phyloP scores from a whole-genome alignment of 2,329 filamentous ascomycete genomes.

The Cladophialophora bantiana region DNA sequence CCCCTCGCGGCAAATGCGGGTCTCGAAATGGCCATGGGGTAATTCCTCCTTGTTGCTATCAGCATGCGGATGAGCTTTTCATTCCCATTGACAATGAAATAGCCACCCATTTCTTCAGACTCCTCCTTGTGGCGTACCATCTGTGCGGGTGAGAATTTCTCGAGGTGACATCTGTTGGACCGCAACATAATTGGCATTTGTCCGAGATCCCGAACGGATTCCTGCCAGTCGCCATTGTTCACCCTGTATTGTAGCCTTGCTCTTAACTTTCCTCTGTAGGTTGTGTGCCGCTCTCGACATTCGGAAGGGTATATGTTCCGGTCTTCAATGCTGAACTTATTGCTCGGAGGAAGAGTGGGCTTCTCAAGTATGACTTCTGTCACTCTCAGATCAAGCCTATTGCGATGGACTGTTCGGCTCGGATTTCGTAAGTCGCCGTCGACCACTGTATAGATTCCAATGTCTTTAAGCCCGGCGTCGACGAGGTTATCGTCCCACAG shows the following conservation, averaged over 20 bases:
- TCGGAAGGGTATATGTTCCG: conserved; percentile 90
- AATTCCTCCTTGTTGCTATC: conserved; percentile 88
- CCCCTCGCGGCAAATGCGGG: conserved; percentile 90
- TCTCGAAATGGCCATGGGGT: conserved; percentile 91
- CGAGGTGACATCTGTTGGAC: conserved; percentile 89
- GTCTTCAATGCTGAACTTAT: conserved; percentile 80
- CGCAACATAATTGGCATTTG: conserved; percentile 92
- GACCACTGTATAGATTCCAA: conserved; percentile 85
- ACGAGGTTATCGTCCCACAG: conserved; percentile 80
- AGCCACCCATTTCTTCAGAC: conserved; percentile 92
- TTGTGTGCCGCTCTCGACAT: conserved; percentile 90
- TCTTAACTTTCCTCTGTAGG: conserved; percentile 86
- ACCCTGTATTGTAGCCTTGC: conserved; percentile 84
- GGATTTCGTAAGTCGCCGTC: conserved; percentile 68
- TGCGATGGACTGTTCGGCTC: conserved; percentile 55
- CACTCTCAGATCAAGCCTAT: conserved; percentile 78
- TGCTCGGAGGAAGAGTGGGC: conserved; percentile 76
- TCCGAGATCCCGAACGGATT: conserved; percentile 84
- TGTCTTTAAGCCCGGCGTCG: conserved; percentile 80
- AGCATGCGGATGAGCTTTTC: conserved; percentile 96
- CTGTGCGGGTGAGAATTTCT: conserved; percentile 80
- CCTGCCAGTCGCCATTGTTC: conserved; percentile 84
- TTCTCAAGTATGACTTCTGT: conserved; percentile 84
- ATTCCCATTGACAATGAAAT: conserved; percentile 97
- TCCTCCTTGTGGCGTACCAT: conserved; percentile 91